phyloP scores from a whole-genome alignment of 306 rosid species.

The Pterocarpus macrocarpus region DNA sequence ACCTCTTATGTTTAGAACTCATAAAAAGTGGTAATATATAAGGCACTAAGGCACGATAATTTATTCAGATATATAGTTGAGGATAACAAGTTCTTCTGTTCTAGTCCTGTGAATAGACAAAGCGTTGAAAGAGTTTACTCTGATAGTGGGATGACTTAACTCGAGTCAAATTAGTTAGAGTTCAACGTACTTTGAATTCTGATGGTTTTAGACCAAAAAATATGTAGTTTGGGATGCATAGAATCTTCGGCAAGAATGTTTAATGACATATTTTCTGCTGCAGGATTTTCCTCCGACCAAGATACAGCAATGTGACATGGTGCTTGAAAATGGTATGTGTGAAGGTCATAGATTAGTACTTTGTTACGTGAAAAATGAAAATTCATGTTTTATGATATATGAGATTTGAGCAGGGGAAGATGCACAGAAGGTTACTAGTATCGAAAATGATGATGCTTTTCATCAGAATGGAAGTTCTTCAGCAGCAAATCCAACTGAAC shows the following conservation, averaged over 20 bases:
- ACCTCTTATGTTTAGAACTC: not conserved
- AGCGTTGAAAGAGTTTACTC: too few species aligned
- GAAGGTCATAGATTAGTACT: slow-evolving; percentile 26
- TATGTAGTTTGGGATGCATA: too few species aligned
- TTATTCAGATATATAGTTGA: not conserved
- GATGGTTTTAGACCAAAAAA: too few species aligned
- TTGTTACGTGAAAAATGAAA: slow-evolving; percentile 23
- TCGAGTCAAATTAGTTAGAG: too few species aligned
- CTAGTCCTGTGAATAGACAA: too few species aligned
- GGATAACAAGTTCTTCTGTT: too few species aligned
- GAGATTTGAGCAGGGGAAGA: slow-evolving; percentile 41
- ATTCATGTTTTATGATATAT: slow-evolving; percentile 28
- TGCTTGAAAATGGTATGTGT: slow-evolving; percentile 49
- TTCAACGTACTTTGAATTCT: too few species aligned
- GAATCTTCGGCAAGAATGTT: not conserved
- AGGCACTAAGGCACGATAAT: slow-evolving; percentile 1
- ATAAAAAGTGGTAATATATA: not conserved
- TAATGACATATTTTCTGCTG: not conserved
- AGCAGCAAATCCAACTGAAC: slow-evolving; percentile 37
- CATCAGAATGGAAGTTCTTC: slow-evolving; percentile 15
- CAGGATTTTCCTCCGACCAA: slow-evolving; percentile 40
- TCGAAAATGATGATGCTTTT: slow-evolving; percentile 15
- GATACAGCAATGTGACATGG: slow-evolving; percentile 24
- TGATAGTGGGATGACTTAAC: too few species aligned
- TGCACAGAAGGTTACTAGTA: slow-evolving; percentile 23